Evolutionary conservation across 164 flowering plant species (phyloP).

Genomic region (Tetracentron sinense): DNA sequence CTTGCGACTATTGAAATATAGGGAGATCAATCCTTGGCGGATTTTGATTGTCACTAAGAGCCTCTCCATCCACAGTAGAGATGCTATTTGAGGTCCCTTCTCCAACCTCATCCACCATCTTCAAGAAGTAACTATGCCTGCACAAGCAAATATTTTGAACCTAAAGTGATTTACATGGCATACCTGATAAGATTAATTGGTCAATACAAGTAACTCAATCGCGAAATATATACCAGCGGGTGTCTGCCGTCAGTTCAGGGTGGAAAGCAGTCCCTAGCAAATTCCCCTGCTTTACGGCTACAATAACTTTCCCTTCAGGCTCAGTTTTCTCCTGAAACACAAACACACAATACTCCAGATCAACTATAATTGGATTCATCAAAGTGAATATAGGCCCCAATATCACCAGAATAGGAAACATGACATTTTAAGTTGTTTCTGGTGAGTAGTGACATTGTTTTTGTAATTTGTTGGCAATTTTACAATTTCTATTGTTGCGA

Average conservation of each 20-base stretch:
- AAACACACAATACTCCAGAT: background rate
- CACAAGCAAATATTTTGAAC: slow-evolving; percentile 12
- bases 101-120: slow-evolving; percentile 51
- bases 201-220: background rate
- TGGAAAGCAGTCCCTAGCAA: slow-evolving; percentile 93
- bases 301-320: slow-evolving; percentile 60
- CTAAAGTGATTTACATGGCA: background rate
- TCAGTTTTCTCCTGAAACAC: slow-evolving; percentile 40
- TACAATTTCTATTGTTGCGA: too few species aligned
- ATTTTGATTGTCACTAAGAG: slow-evolving; percentile 14
- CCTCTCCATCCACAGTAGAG: slow-evolving; percentile 19
- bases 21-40: slow-evolving; percentile 48
- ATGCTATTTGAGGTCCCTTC: slow-evolving; percentile 38
- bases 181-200: background rate
- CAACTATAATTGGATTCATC: background rate
- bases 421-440: too few species aligned
- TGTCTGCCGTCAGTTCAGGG: slow-evolving; percentile 91
- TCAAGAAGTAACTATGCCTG: slow-evolving; percentile 94
- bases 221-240: slow-evolving; percentile 57
- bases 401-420: background rate
- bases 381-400: background rate
- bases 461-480: too few species aligned
- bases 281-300: slow-evolving; percentile 90
- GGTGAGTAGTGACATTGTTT: too few species aligned
- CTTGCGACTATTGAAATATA: slow-evolving; percentile 30